Evolutionary conservation across 441 rosid species (phyloP), one percentile per base, ranked within the genome.

Genomic region (Macaranga tanarius): DNA sequence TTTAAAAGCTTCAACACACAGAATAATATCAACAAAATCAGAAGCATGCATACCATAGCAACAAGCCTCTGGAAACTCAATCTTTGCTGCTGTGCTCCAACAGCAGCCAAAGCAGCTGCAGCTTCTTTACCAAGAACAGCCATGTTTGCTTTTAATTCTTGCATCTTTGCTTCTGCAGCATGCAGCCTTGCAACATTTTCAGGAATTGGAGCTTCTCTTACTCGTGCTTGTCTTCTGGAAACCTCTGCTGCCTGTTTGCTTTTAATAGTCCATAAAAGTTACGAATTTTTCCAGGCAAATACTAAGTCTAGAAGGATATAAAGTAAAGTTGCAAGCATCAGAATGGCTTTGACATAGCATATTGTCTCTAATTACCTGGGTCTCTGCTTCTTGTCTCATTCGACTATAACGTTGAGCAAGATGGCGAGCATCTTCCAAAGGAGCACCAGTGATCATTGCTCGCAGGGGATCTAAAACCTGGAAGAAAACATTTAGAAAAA

Each of bases 51-150:
- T 84, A 92, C 99, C 97, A 91, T 92, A 56, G 97, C 83, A 56
- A 91, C 88, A 80, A 92, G 89, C 83, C 97, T 86, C 80, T 95
- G 99, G 81, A 90, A 91, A 79, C 96, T 92, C 75, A 89, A 82
- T 75, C 96, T 86, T 55, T 84, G 92, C 81, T 95, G 99, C 84
- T 95, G 99, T 42, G 96, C 82, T 76, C 83, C 99, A 74, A 95
- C 93, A 70, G 96, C 94, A 71, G 96, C 88, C 85, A 95, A 84
- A 67, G 99, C 99, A 67, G 97, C 85, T 52, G 94, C 82, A 66
- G 97, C 97, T 89, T 95, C 99, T 83, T 92, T 94, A 68, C 97
- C 99, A 0, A 94, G 87, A 80, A 94, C 87, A 13, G 95, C 95
- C 99, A 90, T 90, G 81, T 92, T 94, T 69, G 97, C 89, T 76